Conservation (phyloP, 495 filamentous ascomycete species). For the Penicillium angulare region DNA sequence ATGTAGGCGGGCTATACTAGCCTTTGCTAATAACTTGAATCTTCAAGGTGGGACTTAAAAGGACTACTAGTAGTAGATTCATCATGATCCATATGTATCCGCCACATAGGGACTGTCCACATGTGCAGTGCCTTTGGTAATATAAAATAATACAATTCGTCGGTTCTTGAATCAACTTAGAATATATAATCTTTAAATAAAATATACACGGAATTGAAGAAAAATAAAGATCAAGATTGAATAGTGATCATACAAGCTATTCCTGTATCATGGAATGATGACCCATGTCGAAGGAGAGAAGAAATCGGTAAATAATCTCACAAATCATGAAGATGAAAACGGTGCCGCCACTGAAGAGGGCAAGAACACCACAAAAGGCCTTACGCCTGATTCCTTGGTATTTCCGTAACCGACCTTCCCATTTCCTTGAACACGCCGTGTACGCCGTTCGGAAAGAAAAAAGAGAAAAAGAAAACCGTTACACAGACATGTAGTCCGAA, state of each 20-base stretch:
- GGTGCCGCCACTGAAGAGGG: slow-evolving; percentile 1
- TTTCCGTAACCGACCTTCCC: slow-evolving; percentile 32
- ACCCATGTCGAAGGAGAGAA: slow-evolving; percentile 13
- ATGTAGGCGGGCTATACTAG: no score
- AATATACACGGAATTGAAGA: background rate
- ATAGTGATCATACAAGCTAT: slow-evolving; percentile 30
- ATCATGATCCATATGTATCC: no score
- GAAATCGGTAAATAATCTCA: slow-evolving; percentile 20
- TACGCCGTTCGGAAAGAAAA: slow-evolving; percentile 32
- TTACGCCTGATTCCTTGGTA: slow-evolving; percentile 30
- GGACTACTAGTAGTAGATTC: no score
- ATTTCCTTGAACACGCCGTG: slow-evolving; percentile 25
- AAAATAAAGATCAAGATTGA: slow-evolving; percentile 2
- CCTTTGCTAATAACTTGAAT: no score
- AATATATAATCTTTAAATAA: background rate
- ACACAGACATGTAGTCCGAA: slow-evolving; percentile 17
- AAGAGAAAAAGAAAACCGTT: slow-evolving; percentile 18
- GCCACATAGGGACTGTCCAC: no score
- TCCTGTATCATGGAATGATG: slow-evolving; percentile 8
- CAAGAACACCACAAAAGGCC: slow-evolving; percentile 2
- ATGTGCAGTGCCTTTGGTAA: no score
- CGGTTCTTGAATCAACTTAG: no score
- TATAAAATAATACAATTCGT: no score
- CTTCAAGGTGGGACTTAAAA: no score
- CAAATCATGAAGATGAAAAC: slow-evolving; percentile 18